Conservation (phyloP, 768 basidiomycete genomes). For the Neoboletus magnificus region DNA sequence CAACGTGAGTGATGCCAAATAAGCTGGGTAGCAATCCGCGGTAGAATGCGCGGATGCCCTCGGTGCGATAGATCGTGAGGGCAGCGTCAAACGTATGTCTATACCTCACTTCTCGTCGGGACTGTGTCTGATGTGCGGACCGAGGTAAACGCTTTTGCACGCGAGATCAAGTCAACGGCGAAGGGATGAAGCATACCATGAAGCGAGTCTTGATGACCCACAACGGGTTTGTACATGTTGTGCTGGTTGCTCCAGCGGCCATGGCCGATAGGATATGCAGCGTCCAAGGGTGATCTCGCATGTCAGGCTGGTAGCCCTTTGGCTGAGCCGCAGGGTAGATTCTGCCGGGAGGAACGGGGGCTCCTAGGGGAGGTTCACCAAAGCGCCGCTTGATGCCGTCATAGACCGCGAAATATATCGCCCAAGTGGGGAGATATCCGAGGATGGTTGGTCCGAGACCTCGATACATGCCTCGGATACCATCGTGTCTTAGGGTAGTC, state of each 20-base stretch:
- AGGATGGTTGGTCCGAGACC: conserved; percentile 96
- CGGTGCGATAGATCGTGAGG: conserved; percentile 81
- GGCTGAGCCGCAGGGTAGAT: conserved; percentile 81
- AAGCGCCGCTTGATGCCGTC: conserved; percentile 89
- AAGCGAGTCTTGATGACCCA: conserved; percentile 99
- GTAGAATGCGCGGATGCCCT: conserved; percentile 89
- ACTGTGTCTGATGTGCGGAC: conserved; percentile 66
- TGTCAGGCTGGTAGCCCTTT: conserved; percentile 80
- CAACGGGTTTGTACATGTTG: conserved; percentile 90
- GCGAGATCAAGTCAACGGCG: neutral
- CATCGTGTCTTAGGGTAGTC: conserved; percentile 59
- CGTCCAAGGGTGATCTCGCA: conserved; percentile 80
- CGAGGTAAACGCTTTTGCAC: conserved; percentile 5
- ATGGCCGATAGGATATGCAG: conserved; percentile 93
- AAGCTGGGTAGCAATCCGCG: conserved; percentile 91
- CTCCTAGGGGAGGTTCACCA: conserved; percentile 59
- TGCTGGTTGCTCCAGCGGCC: conserved; percentile 91
- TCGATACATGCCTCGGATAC: conserved; percentile 87
- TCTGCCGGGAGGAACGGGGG: conserved; percentile 36
- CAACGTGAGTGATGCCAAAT: conserved; percentile 91
- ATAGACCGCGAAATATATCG: conserved; percentile 97
- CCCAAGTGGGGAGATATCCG: conserved; percentile 98
- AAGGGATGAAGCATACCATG: conserved; percentile 63
- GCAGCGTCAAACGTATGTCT: conserved; percentile 90
- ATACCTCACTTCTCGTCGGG: conserved; percentile 73